Percentiles rank a stretch among this genome's conserved stretches.
Conservation (phyloP, 192 early-diverging fungal species). For the Coemansia sp. region DNA sequence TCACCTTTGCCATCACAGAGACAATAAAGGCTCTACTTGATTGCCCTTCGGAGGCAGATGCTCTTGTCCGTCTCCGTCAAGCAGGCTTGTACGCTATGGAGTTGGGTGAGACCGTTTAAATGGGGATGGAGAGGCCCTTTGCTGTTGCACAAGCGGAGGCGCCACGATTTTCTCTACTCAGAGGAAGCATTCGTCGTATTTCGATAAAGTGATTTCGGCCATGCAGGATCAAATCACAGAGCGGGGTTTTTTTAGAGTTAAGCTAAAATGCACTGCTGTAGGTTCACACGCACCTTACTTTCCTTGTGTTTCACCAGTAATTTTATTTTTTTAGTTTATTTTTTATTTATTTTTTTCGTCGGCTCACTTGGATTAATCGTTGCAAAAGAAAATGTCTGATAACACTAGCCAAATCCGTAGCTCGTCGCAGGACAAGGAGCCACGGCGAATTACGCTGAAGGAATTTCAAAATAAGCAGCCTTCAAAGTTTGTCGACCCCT, state of each 20-base stretch:
- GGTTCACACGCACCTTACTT: background rate
- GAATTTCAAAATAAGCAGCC: conserved; percentile 50
- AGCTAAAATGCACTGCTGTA: too few relatives aligned
- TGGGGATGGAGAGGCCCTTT: background rate
- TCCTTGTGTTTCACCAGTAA: background rate
- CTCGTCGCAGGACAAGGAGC: conserved; percentile 20
- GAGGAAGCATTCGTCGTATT: background rate
- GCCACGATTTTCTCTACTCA: background rate
- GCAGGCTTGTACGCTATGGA: background rate
- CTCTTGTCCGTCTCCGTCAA: background rate
- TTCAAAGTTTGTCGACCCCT: conserved; percentile 48
- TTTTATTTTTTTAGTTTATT: background rate
- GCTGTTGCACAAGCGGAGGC: background rate
- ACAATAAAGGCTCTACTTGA: background rate
- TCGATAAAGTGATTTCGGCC: too few relatives aligned
- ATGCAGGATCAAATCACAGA: too few relatives aligned
- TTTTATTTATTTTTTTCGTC: background rate
- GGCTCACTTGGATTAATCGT: background rate
- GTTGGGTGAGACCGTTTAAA: background rate
- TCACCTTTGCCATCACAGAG: background rate
- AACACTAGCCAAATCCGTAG: conserved; percentile 29
- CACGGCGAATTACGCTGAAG: conserved; percentile 31
- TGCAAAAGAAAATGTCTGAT: conserved; percentile 23
- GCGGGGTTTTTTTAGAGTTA: too few relatives aligned
- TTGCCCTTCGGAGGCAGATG: background rate